phyloP scores from a whole-genome alignment of 371 early-diverging fungal species.

The Mucor velutinosus region DNA sequence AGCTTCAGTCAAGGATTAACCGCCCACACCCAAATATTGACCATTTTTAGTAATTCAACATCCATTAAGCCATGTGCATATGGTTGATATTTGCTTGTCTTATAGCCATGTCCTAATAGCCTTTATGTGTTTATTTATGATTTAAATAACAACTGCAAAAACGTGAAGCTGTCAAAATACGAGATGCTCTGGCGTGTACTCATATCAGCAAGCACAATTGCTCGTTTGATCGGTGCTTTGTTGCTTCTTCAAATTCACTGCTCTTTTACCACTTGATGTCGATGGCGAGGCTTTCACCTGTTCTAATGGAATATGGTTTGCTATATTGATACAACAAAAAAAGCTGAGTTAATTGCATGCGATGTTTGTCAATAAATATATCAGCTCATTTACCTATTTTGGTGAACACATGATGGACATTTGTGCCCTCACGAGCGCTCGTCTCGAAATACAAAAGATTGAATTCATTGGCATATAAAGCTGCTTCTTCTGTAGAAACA shows the following conservation, averaged over 20 bases:
- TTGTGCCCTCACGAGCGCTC: constrained; percentile 84
- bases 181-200: not conserved
- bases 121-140: not conserved
- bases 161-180: not conserved
- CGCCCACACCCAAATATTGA: no score
- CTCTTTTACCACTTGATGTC: not conserved
- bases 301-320: not conserved
- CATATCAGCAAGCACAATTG: not conserved
- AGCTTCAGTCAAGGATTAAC: no score
- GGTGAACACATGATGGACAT: constrained; percentile 78
- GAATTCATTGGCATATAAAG: constrained; percentile 74
- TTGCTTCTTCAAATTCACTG: not conserved
- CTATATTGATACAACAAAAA: not conserved
- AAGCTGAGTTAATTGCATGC: not conserved
- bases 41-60: no score
- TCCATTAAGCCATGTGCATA: not conserved
- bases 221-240: not conserved
- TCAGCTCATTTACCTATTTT: constrained; percentile 25
- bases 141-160: not conserved
- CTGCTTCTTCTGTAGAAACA: constrained; percentile 62
- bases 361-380: not conserved
- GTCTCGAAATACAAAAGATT: constrained; percentile 74
- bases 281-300: not conserved
- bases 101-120: no score
- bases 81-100: not conserved